Base-by-base conservation (phyloP, 139 green algal genomes). In the Penium margaritaceum region DNA sequence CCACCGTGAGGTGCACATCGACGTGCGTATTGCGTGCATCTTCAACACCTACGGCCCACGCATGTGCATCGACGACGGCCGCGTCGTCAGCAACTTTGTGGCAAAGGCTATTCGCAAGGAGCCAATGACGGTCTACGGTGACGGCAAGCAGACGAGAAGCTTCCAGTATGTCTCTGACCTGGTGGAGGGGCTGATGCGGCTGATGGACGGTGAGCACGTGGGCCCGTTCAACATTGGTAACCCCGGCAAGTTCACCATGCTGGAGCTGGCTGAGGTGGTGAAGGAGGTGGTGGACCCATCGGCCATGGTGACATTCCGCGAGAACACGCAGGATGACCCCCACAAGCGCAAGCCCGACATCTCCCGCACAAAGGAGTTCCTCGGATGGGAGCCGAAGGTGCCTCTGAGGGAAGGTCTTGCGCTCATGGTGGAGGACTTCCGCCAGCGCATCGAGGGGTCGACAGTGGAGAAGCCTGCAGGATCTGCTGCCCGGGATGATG, bases 201-300 rank as follows among this genome's bases (percentile, higher is more conserved):
- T 88, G 53, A 88, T 88, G 84, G 84, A 88, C 14, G 74, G 74
- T 55, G 89, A 90, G 7, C 76, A 96, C 67, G 91, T 91, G n/a
- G 94, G 94, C 1, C 95, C 95, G 24, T 94, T 97, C 89, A 99
- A 99, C 85, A 74, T 99, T 15, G 95, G 94, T 70, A 99, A 99
- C 83, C 95, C 95, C 32, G 89, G 87, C 0, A 95, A 99, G 88
- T 99, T 99, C 83, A 98, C 91, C 34, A 99, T 99, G 91, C 80
- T 96, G 51, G 90, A 99, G 86, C 88, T 99, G 70, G 94, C 94
- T 0, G 63, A 88, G 68, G 75, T 96, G 66, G 91, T 96, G 32
- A 81, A 86, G 78, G 81, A 95, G 77, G 86, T 95, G 57, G 88
- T 96, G 41, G 95, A 96, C 83, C 90, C 89, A 19, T 60, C 88